A percentile compares a stretch with the other conserved stretches of the same genome.
phyloP scores from a whole-genome alignment of 2,329 filamentous ascomycete species.

The Calonectria pseudoreteaudii region DNA sequence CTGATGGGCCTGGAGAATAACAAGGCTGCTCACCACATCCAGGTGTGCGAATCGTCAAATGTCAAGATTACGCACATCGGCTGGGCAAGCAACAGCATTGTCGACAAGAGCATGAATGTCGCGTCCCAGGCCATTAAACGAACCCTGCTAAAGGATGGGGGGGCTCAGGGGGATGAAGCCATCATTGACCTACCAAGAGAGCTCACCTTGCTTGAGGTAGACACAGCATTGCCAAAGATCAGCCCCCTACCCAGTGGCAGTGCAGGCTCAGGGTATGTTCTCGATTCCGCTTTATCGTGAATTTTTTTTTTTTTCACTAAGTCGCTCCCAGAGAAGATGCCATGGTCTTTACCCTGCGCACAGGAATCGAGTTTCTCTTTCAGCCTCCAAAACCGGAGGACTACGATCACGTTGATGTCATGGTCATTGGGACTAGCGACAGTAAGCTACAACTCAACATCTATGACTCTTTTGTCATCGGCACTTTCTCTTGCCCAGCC shows the following conservation, averaged over 20 bases:
- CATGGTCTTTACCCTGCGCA: constrained; percentile 75
- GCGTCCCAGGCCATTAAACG: constrained; percentile 28
- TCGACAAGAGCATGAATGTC: constrained; percentile 42
- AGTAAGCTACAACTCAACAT: constrained; percentile 82
- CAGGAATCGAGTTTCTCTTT: constrained; percentile 78
- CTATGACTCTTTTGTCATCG: constrained; percentile 87
- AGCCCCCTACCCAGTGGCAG: constrained; percentile 73
- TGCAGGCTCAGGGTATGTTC: constrained; percentile 68
- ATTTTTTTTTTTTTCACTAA: constrained; percentile 25
- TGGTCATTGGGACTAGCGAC: constrained; percentile 79
- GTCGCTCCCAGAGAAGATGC: constrained; percentile 58
- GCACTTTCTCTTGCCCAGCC: constrained; percentile 67
- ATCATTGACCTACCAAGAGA: constrained; percentile 74
- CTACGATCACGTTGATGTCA: constrained; percentile 81
- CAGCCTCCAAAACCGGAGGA: constrained; percentile 71
- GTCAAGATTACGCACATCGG: constrained; percentile 63
- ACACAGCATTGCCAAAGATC: constrained; percentile 80
- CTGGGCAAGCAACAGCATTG: constrained; percentile 61
- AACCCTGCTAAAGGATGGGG: constrained; percentile 24
- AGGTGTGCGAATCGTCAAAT: constrained; percentile 58
- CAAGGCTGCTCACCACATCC: constrained; percentile 82
- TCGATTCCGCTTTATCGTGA: not conserved
- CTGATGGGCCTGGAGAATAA: constrained; percentile 83
- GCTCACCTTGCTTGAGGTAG: constrained; percentile 80
- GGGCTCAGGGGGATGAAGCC: constrained; percentile 23